These are phyloP conservation scores for Gracilaria vermiculophylla DNA, from an alignment of 23 red algal species.

Conservation along the genomic window DNA sequence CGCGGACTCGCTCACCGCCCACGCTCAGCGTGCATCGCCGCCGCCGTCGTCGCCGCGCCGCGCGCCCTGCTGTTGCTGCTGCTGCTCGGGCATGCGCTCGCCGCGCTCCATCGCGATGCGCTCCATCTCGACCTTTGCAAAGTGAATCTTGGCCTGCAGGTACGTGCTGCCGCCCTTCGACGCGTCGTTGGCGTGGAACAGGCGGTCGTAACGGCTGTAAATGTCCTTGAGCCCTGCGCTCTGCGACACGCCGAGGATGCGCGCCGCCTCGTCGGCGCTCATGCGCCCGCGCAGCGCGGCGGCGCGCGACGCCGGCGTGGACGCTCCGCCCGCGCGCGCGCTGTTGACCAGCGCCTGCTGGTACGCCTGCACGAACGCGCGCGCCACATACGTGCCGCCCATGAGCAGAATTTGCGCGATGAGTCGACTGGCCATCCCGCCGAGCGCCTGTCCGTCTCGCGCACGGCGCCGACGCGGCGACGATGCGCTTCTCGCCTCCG, in stretches of 20 bases:
- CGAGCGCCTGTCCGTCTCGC: neutral
- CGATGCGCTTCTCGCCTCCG: neutral
- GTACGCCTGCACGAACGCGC: constrained; percentile 90
- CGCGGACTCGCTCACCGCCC: too few relatives aligned
- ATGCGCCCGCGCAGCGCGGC: constrained; percentile 56
- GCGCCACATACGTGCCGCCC: constrained; percentile 77
- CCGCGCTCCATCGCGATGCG: constrained; percentile 49
- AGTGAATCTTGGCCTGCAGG: constrained; percentile 92
- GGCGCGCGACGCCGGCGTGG: constrained; percentile 36
- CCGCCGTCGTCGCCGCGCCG: too few relatives aligned
- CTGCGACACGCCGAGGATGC: constrained; percentile 67
- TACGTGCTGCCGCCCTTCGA: constrained; percentile 89
- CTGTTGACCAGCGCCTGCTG: constrained; percentile 92
- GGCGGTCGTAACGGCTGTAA: constrained; percentile 43
- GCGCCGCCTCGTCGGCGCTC: constrained; percentile 73
- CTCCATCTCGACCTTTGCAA: constrained; percentile 75
- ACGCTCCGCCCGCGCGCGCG: constrained; percentile 44
- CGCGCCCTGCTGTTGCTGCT: neutral
- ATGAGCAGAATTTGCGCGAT: constrained; percentile 93
- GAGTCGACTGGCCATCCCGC: constrained; percentile 72
- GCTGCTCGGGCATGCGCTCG: neutral
- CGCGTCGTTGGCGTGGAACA: constrained; percentile 82
- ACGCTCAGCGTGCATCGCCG: too few relatives aligned
- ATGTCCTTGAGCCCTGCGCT: constrained; percentile 61
- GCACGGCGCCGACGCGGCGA: neutral